These are phyloP conservation scores for Fagus crenata DNA, from an alignment of 306 rosid species.

Conservation along the genomic window DNA sequence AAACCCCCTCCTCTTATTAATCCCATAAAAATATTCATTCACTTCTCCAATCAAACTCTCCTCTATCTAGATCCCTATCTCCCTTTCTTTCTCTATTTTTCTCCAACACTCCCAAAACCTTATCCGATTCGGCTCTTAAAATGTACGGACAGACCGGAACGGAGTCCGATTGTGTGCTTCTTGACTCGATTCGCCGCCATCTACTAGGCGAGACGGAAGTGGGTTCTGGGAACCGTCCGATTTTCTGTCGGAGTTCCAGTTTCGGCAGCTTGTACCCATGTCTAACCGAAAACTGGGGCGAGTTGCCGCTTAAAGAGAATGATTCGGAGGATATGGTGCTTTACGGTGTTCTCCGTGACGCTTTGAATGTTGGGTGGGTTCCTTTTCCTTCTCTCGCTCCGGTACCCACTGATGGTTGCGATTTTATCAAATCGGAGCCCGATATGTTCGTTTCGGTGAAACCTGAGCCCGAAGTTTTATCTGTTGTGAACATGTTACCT, in stretches of 20 bases:
- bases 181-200: conserved; percentile 68
- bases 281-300: conserved; percentile 72
- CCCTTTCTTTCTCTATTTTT: too few species aligned
- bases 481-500: not conserved
- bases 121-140: not conserved
- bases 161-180: conserved; percentile 43
- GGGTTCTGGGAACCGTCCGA: conserved; percentile 28
- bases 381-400: conserved; percentile 67
- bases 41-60: not conserved
- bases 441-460: conserved; percentile 21
- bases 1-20: conserved; percentile 21
- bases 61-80: too few species aligned
- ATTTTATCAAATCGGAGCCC: conserved; percentile 56
- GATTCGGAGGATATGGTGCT: conserved; percentile 87
- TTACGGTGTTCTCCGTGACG: conserved; percentile 73
- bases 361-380: conserved; percentile 68
- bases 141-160: conserved; percentile 35
- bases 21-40: too few species aligned
- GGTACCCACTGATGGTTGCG: conserved; percentile 24
- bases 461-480: conserved; percentile 42
- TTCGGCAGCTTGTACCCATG: conserved; percentile 67
- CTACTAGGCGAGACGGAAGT: conserved; percentile 57
- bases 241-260: conserved; percentile 54
- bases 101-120: not conserved
- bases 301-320: conserved; percentile 68